A percentile compares a stretch with the other conserved stretches of the same genome.
Evolutionary conservation across 2,329 filamentous ascomycete genomes (phyloP).

Genomic region (Keithomyces neogunnii): DNA sequence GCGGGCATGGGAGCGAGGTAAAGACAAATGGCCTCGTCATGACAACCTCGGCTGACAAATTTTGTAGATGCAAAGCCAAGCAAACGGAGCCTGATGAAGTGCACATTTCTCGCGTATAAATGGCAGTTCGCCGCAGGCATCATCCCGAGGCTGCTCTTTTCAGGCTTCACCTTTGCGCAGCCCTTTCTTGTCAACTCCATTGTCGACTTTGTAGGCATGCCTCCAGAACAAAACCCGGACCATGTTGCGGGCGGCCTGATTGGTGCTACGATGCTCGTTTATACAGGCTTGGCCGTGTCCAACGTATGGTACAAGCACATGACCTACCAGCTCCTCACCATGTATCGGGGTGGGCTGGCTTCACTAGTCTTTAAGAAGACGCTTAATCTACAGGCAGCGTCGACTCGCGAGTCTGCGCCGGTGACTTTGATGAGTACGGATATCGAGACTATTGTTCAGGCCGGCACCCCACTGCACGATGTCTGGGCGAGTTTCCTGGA

Average conservation of each 20-base stretch:
- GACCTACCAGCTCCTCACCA: slow-evolving; percentile 21
- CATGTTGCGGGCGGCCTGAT: slow-evolving; percentile 29
- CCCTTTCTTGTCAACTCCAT: slow-evolving; percentile 32
- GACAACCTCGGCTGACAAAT: neutral
- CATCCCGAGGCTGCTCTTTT: slow-evolving; percentile 25
- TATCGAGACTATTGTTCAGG: slow-evolving; percentile 24
- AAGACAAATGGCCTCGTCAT: neutral
- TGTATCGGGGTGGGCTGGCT: slow-evolving; percentile 22
- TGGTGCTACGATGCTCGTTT: slow-evolving; percentile 28
- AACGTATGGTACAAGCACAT: slow-evolving; percentile 20
- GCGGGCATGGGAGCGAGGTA: neutral
- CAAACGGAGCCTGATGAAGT: slow-evolving; percentile 9
- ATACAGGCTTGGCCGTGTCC: slow-evolving; percentile 30
- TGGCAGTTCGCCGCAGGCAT: slow-evolving; percentile 20
- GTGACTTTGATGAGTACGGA: slow-evolving; percentile 37
- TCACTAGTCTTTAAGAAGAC: slow-evolving; percentile 42
- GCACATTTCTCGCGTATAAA: slow-evolving; percentile 16
- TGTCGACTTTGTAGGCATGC: slow-evolving; percentile 20
- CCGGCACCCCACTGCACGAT: slow-evolving; percentile 19
- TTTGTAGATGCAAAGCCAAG: slow-evolving; percentile 8
- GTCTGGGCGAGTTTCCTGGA: slow-evolving; percentile 24
- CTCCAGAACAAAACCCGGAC: slow-evolving; percentile 13
- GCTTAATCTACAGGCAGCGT: slow-evolving; percentile 18
- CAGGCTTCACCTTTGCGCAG: slow-evolving; percentile 32
- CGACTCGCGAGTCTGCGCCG: slow-evolving; percentile 24